Evolutionary conservation across 2,329 filamentous ascomycete species (phyloP).

Genomic region (Acephala macrosclerotiorum): DNA sequence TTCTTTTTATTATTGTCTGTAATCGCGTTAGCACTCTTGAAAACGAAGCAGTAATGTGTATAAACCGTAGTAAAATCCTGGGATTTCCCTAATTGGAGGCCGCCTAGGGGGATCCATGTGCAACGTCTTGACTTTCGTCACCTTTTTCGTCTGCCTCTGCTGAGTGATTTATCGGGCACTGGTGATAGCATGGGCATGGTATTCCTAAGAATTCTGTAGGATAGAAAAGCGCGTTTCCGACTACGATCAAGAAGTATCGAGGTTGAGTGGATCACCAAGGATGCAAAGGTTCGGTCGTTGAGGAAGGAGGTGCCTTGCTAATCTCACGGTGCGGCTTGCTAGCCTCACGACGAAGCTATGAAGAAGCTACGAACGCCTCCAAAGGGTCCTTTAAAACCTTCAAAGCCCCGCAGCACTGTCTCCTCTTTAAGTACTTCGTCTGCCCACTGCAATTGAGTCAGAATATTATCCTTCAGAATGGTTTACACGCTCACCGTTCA

Average conservation of each 20-base stretch:
- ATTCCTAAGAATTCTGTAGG: neutral
- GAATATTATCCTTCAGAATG: constrained; percentile 51
- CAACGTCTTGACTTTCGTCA: neutral
- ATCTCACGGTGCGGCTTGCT: constrained; percentile 13
- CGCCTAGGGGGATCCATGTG: constrained; percentile 25
- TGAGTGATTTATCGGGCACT: neutral
- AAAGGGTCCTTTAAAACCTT: neutral
- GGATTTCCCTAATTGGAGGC: constrained; percentile 48
- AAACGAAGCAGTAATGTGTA: neutral
- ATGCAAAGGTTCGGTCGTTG: neutral
- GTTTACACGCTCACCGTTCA: constrained; percentile 75
- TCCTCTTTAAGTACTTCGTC: neutral
- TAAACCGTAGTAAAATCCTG: constrained; percentile 63
- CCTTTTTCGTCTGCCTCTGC: neutral
- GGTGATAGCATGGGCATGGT: neutral
- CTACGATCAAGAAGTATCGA: neutral
- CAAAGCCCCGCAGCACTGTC: neutral
- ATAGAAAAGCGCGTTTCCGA: neutral
- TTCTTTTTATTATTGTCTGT: constrained; percentile 64
- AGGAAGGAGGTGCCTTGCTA: neutral
- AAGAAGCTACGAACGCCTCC: constrained; percentile 6
- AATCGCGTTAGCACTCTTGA: constrained; percentile 12
- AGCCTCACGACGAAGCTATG: constrained; percentile 8
- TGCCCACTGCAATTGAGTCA: neutral
- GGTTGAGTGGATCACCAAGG: neutral